Base-by-base conservation (phyloP, 495 filamentous ascomycete genomes). In the Friedmanniomyces endolithicus region DNA sequence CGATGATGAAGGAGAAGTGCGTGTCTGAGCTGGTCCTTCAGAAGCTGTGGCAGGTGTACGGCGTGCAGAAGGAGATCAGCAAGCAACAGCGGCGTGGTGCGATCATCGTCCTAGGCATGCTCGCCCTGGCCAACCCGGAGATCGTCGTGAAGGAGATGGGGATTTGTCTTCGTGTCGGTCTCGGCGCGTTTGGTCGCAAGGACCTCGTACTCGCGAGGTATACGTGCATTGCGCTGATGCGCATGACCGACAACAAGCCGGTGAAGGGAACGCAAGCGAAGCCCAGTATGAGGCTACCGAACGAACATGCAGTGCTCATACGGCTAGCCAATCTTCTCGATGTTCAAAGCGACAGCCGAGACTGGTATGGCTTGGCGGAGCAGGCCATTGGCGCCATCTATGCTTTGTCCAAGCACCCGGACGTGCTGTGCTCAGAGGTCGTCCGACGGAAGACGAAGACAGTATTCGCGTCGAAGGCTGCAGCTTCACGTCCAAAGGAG, bases 11-110 rank as follows among this genome's bases (percentile, higher is more conserved):
- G 64, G 82, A 83, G 25, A 87, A 85, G 12, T 80, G 88, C 70
- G 81, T 99, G 46, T 81, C 84, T 2, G 89, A 95, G 29, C 72
- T 85, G 3, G 90, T 99, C 20, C 74, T 95, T 39, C 78, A 84
- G 16, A 99, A 97, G 67, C 72, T 99, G 1, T 99, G 94, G 92
- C 89, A 95, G 65, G 88, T 97, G 1, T 99, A 97, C 63, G 87
- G 90, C 29, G 81, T 95, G 22, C 88, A 95, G 64, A 90, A 86
- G 57, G 88, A 96, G 52, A 96, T 95, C 40, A 95, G 90, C 1
- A 84, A 79, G 64, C 89, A 80, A n/a, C 94, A 97, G 66, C 78
- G 92, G 54, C 78, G 90, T 14, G 92, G 92, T 25, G 81, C 92
- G 20, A 96, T 99, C 64, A 96, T 97, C 58, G 87, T 99, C 3